Evolutionary conservation across 306 rosid genomes (phyloP).

Genomic region (Prunus armeniaca): DNA sequence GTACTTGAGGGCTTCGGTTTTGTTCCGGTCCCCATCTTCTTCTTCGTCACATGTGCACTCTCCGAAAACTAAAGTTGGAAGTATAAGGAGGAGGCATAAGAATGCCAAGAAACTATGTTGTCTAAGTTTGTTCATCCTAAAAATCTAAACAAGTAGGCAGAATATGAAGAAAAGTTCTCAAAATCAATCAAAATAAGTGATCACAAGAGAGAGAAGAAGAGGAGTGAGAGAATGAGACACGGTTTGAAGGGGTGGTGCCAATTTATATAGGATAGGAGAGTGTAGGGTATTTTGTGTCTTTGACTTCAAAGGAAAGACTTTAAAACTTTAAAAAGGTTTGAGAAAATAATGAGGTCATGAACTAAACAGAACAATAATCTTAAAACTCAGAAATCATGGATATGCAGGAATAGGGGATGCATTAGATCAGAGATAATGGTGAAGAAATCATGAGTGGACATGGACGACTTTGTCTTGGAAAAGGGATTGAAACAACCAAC

Average conservation of each 20-base stretch:
- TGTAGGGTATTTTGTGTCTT: not conserved
- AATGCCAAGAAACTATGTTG: not conserved
- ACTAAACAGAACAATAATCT: not conserved
- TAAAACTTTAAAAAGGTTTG: not conserved
- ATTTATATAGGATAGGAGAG: not conserved
- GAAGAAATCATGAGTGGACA: not conserved
- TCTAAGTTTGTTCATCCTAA: not conserved
- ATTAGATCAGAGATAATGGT: not conserved
- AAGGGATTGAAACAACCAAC: not conserved
- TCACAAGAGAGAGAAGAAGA: not conserved
- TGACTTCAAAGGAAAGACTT: not conserved
- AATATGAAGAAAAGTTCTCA: not conserved
- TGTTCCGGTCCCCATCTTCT: not conserved
- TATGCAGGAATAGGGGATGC: not conserved
- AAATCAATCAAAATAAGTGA: not conserved
- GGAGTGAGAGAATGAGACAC: not conserved
- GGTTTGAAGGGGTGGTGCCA: not conserved
- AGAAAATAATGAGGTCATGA: not conserved
- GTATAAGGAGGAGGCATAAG: not conserved
- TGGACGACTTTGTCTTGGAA: not conserved
- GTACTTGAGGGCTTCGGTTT: constrained; percentile 34
- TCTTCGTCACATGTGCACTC: constrained; percentile 41
- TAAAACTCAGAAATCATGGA: not conserved
- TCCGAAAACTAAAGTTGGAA: constrained; percentile 28
- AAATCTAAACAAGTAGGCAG: not conserved